Conservation (phyloP, 2,329 filamentous ascomycete genomes). For the Fusarium anthophilum region DNA sequence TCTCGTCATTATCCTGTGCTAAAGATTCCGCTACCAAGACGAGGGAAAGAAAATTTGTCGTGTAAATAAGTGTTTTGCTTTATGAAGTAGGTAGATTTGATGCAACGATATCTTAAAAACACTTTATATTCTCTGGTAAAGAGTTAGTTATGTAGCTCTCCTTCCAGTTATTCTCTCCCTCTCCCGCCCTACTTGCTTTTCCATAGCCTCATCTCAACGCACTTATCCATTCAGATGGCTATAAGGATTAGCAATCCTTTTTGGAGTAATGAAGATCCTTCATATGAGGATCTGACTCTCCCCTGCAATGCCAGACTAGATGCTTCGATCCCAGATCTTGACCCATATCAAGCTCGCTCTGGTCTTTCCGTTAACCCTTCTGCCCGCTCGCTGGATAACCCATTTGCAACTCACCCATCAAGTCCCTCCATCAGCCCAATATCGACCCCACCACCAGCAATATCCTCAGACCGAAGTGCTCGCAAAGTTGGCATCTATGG, state of each 20-base stretch:
- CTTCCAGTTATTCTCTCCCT: too few relatives aligned
- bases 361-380: neutral
- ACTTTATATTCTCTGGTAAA: too few relatives aligned
- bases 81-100: too few relatives aligned
- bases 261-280: neutral
- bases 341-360: neutral
- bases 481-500: conserved; percentile 3
- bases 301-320: neutral
- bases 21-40: too few relatives aligned
- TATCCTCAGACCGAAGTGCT: neutral
- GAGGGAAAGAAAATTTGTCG: too few relatives aligned
- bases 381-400: neutral
- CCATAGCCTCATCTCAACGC: too few relatives aligned
- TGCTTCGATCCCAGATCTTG: neutral
- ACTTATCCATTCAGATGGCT: neutral
- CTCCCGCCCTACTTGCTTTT: too few relatives aligned
- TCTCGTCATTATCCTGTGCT: too few relatives aligned
- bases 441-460: neutral
- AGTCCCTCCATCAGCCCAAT: neutral
- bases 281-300: neutral
- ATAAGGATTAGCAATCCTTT: neutral
- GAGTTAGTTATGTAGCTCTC: too few relatives aligned
- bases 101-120: too few relatives aligned
- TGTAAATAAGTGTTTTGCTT: too few relatives aligned
- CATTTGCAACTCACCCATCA: neutral